Base-by-base conservation (phyloP, 208 protist species). In the Trypanosoma rangeli region DNA sequence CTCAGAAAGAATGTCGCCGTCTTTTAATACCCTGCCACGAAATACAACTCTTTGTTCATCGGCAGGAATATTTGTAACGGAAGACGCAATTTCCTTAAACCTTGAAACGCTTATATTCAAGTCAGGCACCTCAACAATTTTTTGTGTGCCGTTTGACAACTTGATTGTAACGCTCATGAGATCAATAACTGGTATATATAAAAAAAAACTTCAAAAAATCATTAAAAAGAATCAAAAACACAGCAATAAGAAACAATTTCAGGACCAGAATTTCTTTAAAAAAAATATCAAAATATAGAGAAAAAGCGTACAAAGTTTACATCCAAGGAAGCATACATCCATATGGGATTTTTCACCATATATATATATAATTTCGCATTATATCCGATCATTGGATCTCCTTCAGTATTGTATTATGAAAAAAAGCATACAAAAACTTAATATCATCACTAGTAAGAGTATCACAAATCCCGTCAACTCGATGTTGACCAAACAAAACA, bases 371-470 rank as follows among this genome's bases (percentile, higher is more conserved):
- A 37, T n/a, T 20, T 8, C 16, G 8, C 9, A 61, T 42, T 39
- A 44, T 61, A 31, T 39, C 9, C 9, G n/a, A 63, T 75, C 68
- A 89, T 69, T 91, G 78, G 52, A 96, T 58, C 50, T 91, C 89
- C 33, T 94, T 93, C 18, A 93, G 26, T 42, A 94, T 78, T 26
- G 75, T 91, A 63, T 93, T 92, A 63, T 94, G 91, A 73, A 92
- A 94, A 72, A 96, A 96, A 22, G 82, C 83, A 66, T 94, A 84
- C 57, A 94, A 80, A 80, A 94, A 94, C 33, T 86, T 85, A n/a
- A 94, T 96, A 70, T 96, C 91, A 53, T 93, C 85, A 18, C 79
- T 84, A 5, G 77, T 86, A n/a, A 94, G 64, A 57, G 74, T 61
- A 56, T 79, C 76, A 56, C 79, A 73, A n/a, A 59, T 69, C 5